Evolutionary conservation across 129 eudicot genomes (phyloP).

Genomic region (Rutidosis leptorrhynchoides): DNA sequence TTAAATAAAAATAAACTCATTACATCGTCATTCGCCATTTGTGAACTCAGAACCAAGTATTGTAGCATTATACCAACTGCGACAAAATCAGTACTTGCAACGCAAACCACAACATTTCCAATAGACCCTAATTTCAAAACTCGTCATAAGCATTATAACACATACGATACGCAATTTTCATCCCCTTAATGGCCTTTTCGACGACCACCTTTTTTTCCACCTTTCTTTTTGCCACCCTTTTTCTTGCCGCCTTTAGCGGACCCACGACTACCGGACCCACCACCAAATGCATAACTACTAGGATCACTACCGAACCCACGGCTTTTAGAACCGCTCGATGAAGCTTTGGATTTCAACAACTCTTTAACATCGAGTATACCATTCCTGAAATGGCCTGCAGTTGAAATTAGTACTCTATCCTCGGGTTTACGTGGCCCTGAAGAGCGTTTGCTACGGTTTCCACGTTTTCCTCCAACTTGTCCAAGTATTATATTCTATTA

Average conservation of each 20-base stretch:
- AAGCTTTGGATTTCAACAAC: slow-evolving; percentile 37
- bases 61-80: not conserved
- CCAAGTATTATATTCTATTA: too few relatives aligned
- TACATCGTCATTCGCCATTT: not conserved
- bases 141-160: slow-evolving; percentile 7
- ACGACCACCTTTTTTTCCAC: slow-evolving; percentile 44
- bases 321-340: slow-evolving; percentile 26
- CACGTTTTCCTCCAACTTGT: too few relatives aligned
- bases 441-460: too few relatives aligned
- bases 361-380: slow-evolving; percentile 74
- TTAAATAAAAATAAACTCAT: too few relatives aligned
- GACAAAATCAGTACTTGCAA: not conserved
- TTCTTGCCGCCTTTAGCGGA: slow-evolving; percentile 37
- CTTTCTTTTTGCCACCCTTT: slow-evolving; percentile 4
- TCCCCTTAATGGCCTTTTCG: not conserved
- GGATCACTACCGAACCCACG: not conserved
- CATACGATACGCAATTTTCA: not conserved
- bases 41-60: not conserved
- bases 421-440: too few relatives aligned
- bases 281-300: slow-evolving; percentile 16
- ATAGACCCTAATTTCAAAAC: slow-evolving; percentile 21
- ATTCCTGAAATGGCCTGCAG: too few relatives aligned
- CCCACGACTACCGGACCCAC: slow-evolving; percentile 26
- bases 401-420: too few relatives aligned
- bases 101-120: slow-evolving; percentile 3